Evolutionary conservation across 2,329 filamentous ascomycete species (phyloP), one percentile per base, ranked within the genome.

Genomic region (Sporothrix mexicana): DNA sequence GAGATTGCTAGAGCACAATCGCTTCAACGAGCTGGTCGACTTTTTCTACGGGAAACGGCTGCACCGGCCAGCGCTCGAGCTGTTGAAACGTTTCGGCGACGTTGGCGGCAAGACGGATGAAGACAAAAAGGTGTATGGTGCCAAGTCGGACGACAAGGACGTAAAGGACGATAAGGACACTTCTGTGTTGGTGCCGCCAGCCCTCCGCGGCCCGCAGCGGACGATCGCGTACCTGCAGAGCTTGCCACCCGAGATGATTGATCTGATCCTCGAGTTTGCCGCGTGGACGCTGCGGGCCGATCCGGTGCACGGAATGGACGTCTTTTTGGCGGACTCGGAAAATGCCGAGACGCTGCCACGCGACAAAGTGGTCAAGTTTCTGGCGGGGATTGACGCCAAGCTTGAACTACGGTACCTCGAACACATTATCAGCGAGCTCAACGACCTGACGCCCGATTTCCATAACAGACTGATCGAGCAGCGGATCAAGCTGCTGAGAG

Each of bases 31-130:
- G 82, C 85, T 99, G 1, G 94, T 99, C n/a, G 95, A 98, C 80
- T 99, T 99, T 79, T 91, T 98, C 77, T 94, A 97, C 78, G 96
- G 96, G 75, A 99, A 99, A 83, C 95, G 92, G 80, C 87, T 98
- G 55, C 96, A 99, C 81, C 90, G 91, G 20, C 91, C 97, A 78
- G 95, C 96, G 0, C 83, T 99, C 20, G 92, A 94, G 76, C 84
- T 98, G 43, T 86, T 99, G 0, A 88, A 89, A 77, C 92, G 91
- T 75, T 98, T 98, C 77, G 95, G 95, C 20, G 88, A 88, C 41
- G 81, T 84, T 73, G 84, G 84, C 10, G 84, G 87, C 72, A 20
- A 41, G 47, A 53, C 66, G 7, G 84, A 86, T 62, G 82, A 83
- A 1, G 53, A 55, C 17, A 67, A 13, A 43, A 57, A 23, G 13